Conservation (phyloP, 331 rosid genomes). For the Quercus lobata region DNA sequence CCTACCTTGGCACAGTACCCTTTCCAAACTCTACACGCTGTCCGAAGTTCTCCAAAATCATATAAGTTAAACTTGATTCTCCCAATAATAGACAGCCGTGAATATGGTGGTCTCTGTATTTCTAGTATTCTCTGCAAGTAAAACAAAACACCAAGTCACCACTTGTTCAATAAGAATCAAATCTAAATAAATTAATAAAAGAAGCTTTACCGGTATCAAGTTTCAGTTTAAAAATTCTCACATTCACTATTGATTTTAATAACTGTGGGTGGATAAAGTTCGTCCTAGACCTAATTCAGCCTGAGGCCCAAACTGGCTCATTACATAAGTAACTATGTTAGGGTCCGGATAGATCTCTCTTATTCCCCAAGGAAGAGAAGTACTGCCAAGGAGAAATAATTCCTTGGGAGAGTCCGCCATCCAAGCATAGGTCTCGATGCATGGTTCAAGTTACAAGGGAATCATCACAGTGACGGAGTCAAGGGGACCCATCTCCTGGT, state of each 20-base stretch:
- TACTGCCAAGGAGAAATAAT: too few relatives aligned
- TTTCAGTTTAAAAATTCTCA: neutral
- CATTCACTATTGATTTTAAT: neutral
- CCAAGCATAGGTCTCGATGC: too few relatives aligned
- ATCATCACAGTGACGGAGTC: too few relatives aligned
- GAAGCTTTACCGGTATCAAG: neutral
- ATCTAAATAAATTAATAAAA: neutral
- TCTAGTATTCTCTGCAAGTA: slow-evolving; percentile 47
- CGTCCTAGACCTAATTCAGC: too few relatives aligned
- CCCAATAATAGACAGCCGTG: slow-evolving; percentile 49
- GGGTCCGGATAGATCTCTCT: too few relatives aligned
- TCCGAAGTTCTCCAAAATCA: slow-evolving; percentile 86
- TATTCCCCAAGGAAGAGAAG: too few relatives aligned
- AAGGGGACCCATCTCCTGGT: too few relatives aligned
- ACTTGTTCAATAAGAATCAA: neutral
- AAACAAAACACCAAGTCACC: neutral
- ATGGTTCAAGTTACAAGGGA: too few relatives aligned
- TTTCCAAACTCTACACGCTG: slow-evolving; percentile 88
- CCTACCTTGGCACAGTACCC: slow-evolving; percentile 77
- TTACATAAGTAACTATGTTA: too few relatives aligned
- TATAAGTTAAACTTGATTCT: slow-evolving; percentile 68
- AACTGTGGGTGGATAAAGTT: too few relatives aligned
- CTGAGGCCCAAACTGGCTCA: too few relatives aligned
- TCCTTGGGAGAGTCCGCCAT: too few relatives aligned
- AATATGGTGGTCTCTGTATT: slow-evolving; percentile 43